These are phyloP conservation scores for Chaetomiaceae sp. DNA, from an alignment of 2,329 filamentous ascomycete species.

Conservation along the genomic window DNA sequence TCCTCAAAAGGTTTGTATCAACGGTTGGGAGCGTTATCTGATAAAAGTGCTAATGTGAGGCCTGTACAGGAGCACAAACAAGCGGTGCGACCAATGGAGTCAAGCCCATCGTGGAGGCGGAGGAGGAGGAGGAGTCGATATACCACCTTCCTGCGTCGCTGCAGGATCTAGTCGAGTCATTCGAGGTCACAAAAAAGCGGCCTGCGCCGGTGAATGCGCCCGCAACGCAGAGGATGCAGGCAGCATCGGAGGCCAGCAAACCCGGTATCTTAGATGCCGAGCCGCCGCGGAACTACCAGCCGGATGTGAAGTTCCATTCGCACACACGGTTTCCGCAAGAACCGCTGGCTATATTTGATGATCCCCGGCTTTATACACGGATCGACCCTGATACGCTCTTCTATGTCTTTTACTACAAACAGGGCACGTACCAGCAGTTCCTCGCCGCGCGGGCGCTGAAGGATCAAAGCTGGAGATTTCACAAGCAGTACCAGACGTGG, in stretches of 20 bases:
- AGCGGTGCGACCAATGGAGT: conserved; percentile 52
- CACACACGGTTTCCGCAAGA: conserved; percentile 81
- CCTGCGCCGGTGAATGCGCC: conserved; percentile 58
- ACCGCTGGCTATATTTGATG: conserved; percentile 85
- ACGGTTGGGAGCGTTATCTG: conserved; percentile 6
- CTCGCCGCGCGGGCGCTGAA: conserved; percentile 95
- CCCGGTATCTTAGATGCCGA: conserved; percentile 77
- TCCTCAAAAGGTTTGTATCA: conserved; percentile 40
- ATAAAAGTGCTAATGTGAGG: conserved; percentile 14
- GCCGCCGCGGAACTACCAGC: conserved; percentile 76
- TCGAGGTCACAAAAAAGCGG: conserved; percentile 75
- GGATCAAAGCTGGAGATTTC: conserved; percentile 97
- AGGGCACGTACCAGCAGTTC: conserved; percentile 93
- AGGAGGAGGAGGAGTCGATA: conserved; percentile 68
- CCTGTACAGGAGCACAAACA: conserved; percentile 38
- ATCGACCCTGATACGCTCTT: conserved; percentile 96
- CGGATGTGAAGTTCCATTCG: conserved; percentile 70
- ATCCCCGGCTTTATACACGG: conserved; percentile 78
- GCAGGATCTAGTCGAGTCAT: conserved; percentile 86
- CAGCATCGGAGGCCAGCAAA: conserved; percentile 66
- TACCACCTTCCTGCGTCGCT: conserved; percentile 88
- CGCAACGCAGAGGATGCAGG: conserved; percentile 68
- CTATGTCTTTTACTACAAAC: conserved; percentile 98
- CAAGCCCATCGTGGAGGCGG: conserved; percentile 42
- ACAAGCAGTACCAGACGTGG: conserved; percentile 99